These are phyloP conservation scores for Sugiyamaella neomexicana DNA, from an alignment of 1,139 yeast genomes.

Conservation along the genomic window DNA sequence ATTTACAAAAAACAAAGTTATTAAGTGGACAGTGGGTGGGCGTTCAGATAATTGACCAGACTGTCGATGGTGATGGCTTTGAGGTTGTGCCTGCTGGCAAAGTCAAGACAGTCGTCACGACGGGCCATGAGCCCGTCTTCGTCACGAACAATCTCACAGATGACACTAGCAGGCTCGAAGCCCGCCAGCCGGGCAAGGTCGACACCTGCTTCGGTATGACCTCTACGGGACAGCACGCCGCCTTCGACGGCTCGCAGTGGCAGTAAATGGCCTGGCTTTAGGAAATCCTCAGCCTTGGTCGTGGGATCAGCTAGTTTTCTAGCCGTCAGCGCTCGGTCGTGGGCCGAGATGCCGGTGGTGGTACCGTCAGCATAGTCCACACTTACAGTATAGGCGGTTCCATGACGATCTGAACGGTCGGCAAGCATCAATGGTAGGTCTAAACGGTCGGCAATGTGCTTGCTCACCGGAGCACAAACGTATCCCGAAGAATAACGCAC, in stretches of 20 bases:
- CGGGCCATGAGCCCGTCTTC: conserved; percentile 97
- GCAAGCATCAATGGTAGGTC: conserved; percentile 78
- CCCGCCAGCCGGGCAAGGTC: conserved; percentile 80
- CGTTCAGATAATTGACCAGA: conserved; percentile 51
- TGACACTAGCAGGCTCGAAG: conserved; percentile 82
- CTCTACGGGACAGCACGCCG: conserved; percentile 75
- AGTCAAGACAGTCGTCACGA: conserved; percentile 75
- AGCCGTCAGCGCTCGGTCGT: conserved; percentile 87
- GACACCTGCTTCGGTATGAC: conserved; percentile 98
- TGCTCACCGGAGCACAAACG: conserved; percentile 86
- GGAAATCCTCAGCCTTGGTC: conserved; percentile 61
- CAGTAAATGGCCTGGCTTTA: conserved; percentile 90
- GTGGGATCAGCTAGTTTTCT: conserved; percentile 62
- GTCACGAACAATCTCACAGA: conserved; percentile 91
- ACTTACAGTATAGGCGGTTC: conserved; percentile 94
- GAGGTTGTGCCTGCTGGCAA: conserved; percentile 61
- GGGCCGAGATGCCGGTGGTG: conserved; percentile 97
- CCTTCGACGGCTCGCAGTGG: conserved; percentile 93
- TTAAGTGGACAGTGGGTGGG: background rate
- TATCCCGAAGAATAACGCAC: conserved; percentile 86
- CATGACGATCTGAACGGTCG: conserved; percentile 77
- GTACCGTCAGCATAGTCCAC: conserved; percentile 80
- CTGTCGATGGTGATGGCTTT: conserved; percentile 82
- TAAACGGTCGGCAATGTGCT: conserved; percentile 72
- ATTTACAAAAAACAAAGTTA: conserved; percentile 3